Evolutionary conservation across 2,329 filamentous ascomycete species (phyloP).

Genomic region (Chrysosporium queenslandicum): DNA sequence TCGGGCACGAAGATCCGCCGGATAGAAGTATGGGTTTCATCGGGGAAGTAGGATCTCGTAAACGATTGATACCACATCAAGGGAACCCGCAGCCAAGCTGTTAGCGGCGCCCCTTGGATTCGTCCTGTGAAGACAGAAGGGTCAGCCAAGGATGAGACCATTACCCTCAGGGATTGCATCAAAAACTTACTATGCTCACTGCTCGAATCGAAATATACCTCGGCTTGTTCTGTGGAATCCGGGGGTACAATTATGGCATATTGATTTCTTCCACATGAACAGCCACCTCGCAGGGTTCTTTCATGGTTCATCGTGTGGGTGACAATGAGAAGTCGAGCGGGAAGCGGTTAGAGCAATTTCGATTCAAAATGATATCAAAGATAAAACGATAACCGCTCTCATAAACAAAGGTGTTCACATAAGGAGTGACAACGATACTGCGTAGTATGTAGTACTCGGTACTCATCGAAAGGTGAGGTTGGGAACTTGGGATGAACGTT

Average conservation of each 20-base stretch:
- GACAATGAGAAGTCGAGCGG: neutral
- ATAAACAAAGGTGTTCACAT: neutral
- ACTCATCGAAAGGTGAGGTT: neutral
- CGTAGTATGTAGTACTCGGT: too few species aligned
- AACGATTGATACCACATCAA: constrained; percentile 68
- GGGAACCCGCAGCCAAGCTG: constrained; percentile 74
- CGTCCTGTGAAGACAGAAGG: constrained; percentile 38
- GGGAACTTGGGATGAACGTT: neutral
- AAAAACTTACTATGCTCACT: constrained; percentile 57
- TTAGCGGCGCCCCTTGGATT: constrained; percentile 60
- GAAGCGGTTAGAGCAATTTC: neutral
- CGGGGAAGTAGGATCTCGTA: constrained; percentile 64
- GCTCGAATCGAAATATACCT: constrained; percentile 66
- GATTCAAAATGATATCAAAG: neutral
- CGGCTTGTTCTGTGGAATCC: constrained; percentile 46
- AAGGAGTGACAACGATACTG: neutral
- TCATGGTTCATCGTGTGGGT: constrained; percentile 16
- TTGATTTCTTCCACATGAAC: constrained; percentile 75
- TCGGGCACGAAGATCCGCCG: constrained; percentile 56
- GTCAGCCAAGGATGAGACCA: neutral
- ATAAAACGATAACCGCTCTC: neutral
- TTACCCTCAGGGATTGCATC: neutral
- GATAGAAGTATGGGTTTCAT: constrained; percentile 62
- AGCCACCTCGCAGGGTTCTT: constrained; percentile 30
- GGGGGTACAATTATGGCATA: constrained; percentile 65